Conservation (phyloP, 2,329 filamentous ascomycete genomes). For the Arthroderma sp. region DNA sequence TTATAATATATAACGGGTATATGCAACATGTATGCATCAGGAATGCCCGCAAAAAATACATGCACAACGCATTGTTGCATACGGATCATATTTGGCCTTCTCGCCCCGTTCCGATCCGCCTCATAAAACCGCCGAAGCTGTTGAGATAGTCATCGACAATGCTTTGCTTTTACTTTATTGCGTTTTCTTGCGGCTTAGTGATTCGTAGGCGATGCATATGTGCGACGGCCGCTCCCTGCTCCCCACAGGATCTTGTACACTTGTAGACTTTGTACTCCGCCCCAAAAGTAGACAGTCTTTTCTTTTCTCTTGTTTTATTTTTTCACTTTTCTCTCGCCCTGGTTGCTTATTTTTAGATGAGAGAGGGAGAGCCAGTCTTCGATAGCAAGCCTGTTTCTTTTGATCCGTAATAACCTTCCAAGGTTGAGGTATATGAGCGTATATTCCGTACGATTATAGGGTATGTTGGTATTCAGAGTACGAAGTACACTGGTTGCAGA, state of each 20-base stretch:
- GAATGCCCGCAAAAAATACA: not conserved
- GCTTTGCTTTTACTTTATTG: not conserved
- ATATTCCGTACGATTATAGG: too few relatives aligned
- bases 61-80: conserved; percentile 4
- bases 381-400: not conserved
- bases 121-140: not conserved
- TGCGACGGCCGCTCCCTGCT: not conserved
- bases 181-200: not conserved
- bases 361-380: not conserved
- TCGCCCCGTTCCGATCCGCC: not conserved
- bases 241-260: conserved; percentile 1
- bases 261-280: not conserved
- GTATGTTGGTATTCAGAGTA: too few relatives aligned
- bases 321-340: not conserved
- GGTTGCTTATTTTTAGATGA: not conserved
- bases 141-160: not conserved
- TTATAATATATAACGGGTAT: conserved; percentile 4
- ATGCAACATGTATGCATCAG: not conserved
- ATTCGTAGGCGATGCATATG: not conserved
- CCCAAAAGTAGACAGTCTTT: not conserved
- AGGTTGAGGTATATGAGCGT: not conserved
- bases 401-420: not conserved
- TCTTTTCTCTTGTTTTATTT: not conserved
- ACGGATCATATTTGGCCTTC: not conserved
- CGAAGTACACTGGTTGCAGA: not conserved